A percentile compares a stretch with the other conserved stretches of the same genome.
Evolutionary conservation across 345 rosid species (phyloP).

Genomic region (Rubroshorea leprosula): DNA sequence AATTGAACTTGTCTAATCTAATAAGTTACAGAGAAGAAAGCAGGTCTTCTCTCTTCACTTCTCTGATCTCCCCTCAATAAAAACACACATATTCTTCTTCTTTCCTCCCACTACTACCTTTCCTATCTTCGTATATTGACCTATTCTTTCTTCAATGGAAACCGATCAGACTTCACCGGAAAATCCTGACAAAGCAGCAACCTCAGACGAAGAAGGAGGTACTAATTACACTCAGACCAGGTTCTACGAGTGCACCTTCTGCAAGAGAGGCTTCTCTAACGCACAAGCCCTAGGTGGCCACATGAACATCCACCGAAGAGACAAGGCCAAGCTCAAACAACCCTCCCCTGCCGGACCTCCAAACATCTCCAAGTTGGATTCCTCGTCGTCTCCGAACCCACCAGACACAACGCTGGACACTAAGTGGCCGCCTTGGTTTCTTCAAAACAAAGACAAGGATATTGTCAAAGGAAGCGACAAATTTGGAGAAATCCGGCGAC

Average conservation of each 20-base stretch:
- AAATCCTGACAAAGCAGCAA: conserved; percentile 11
- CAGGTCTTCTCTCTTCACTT: conserved; percentile 8
- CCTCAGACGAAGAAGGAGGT: conserved; percentile 22
- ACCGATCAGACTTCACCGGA: conserved; percentile 21
- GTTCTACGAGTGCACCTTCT: conserved; percentile 69
- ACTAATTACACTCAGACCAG: conserved; percentile 25
- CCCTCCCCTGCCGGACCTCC: background rate
- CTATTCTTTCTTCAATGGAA: conserved; percentile 21
- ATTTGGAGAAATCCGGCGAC: conserved; percentile 20
- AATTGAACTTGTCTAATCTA: conserved; percentile 16
- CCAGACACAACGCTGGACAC: no score
- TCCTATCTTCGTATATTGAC: background rate
- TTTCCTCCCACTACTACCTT: conserved; percentile 18
- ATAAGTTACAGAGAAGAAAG: conserved; percentile 2
- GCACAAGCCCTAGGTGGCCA: conserved; percentile 95
- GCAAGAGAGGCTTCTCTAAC: conserved; percentile 85
- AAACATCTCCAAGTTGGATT: background rate
- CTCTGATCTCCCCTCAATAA: conserved; percentile 11
- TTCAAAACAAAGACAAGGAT: background rate
- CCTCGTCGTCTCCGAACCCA: conserved; percentile 8
- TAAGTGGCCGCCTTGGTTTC: conserved; percentile 25
- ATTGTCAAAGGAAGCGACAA: background rate
- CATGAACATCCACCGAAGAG: conserved; percentile 88
- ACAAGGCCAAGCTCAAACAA: conserved; percentile 64
- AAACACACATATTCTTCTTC: conserved; percentile 7